Percentiles rank a stretch among this genome's conserved stretches.
Evolutionary conservation across 139 green algal species (phyloP).

Genomic region (Auxenochlorella pyrenoidosa): DNA sequence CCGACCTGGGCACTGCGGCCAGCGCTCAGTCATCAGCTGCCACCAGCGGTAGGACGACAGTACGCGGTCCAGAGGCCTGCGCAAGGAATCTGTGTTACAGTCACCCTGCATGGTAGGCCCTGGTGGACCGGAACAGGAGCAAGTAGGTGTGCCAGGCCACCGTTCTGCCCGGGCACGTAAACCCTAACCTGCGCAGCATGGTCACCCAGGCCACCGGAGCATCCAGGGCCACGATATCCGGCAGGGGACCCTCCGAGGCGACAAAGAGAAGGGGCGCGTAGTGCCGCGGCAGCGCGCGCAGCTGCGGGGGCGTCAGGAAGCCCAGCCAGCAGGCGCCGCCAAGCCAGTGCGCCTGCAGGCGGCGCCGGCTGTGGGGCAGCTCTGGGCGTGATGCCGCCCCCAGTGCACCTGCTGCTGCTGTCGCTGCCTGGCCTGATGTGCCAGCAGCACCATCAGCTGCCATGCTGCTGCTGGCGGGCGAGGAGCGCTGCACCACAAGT

Average conservation of each 20-base stretch:
- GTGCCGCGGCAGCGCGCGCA: slow-evolving; percentile 22
- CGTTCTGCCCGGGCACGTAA: too few species aligned
- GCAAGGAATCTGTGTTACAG: too few species aligned
- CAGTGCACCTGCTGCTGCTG: background rate
- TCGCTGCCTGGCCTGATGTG: too few species aligned
- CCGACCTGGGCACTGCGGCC: slow-evolving; percentile 14
- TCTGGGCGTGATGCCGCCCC: too few species aligned
- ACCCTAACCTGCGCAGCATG: too few species aligned
- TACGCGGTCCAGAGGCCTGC: slow-evolving; percentile 23
- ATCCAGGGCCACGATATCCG: slow-evolving; percentile 28
- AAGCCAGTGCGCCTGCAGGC: slow-evolving; percentile 19
- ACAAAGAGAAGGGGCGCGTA: slow-evolving; percentile 37
- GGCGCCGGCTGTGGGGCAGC: background rate
- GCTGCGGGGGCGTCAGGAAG: slow-evolving; percentile 30
- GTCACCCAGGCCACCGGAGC: slow-evolving; percentile 14
- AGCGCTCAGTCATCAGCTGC: slow-evolving; percentile 32
- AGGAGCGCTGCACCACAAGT: background rate
- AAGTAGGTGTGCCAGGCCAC: too few species aligned
- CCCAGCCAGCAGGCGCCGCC: slow-evolving; percentile 42
- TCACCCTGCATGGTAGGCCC: too few species aligned
- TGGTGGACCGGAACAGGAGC: too few species aligned
- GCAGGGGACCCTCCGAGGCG: slow-evolving; percentile 29
- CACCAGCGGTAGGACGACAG: slow-evolving; percentile 45
- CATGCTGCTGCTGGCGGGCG: background rate
- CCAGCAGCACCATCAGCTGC: background rate